Evolutionary conservation across 441 rosid genomes (phyloP).

Genomic region (Gossypium davidsonii): DNA sequence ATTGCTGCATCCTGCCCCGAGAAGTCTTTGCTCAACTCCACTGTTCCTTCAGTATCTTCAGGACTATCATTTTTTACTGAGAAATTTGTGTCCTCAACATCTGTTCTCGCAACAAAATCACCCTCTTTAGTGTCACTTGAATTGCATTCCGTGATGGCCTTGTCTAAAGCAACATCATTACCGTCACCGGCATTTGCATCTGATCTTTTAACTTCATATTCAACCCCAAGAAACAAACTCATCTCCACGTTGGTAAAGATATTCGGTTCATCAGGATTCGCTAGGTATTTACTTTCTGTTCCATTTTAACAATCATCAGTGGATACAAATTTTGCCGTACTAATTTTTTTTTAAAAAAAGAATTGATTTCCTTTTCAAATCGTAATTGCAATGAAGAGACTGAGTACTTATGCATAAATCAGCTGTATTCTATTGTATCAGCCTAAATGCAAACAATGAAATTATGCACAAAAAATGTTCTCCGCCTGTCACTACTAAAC

Average conservation of each 20-base stretch:
- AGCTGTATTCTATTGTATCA: background rate
- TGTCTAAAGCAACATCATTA: background rate
- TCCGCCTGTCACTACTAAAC: too few relatives aligned
- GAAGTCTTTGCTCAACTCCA: background rate
- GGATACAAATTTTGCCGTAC: background rate
- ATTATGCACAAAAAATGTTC: too few relatives aligned
- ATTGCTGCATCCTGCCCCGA: background rate
- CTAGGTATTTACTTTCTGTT: constrained; percentile 16
- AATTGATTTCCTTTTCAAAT: background rate
- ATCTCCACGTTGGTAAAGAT: background rate
- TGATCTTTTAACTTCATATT: constrained; percentile 9
- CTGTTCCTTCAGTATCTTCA: constrained; percentile 5
- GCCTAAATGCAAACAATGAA: background rate
- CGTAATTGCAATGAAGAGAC: background rate
- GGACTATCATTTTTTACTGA: background rate
- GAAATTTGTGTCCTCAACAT: background rate
- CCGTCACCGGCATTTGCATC: constrained; percentile 5
- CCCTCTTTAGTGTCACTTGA: background rate
- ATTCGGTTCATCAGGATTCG: constrained; percentile 12
- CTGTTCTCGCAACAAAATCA: background rate
- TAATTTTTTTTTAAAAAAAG: background rate
- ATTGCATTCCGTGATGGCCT: background rate
- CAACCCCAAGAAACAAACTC: constrained; percentile 15
- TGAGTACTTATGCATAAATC: constrained; percentile 8
- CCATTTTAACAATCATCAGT: background rate